Base-by-base conservation (phyloP, 1,139 yeast genomes). In the Taphrina sp. region DNA sequence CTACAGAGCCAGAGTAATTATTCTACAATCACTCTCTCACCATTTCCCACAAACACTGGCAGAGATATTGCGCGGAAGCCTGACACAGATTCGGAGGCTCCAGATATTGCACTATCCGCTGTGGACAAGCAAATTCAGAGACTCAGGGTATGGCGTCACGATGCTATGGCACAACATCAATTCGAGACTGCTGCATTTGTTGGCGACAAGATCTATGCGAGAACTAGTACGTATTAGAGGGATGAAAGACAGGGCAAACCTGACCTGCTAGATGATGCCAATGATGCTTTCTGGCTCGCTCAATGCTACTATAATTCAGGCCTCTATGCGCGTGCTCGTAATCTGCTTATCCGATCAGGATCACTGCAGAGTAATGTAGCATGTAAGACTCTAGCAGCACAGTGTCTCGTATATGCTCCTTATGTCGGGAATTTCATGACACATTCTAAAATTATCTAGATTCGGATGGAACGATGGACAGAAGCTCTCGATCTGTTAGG, bases 271-370 rank as follows among this genome's bases (percentile, higher is more conserved):
- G 77, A 80, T 60, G 96, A 90, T 65, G 85, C 96, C 14, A 86
- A 85, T 65, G 97, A 92, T 69, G 96, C 96, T 12, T 90, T 89
- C 68, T 92, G 97, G 96, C 74, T 92, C 41, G 96, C 95, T 0
- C 96, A 92, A 70, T 95, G 86, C 1, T 83, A 85, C 67, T 87
- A 82, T 68, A 73, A 77, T 52, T 77, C 81, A 60, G 92, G 94
- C 10, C 81, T 86, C 66, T 89, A 80, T 67, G 77, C 84, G 36
- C 74, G 96, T 41, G 96, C 95, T 2, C 79, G 87, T 57, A 82
- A 82, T 62, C 70, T 90, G 47, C 67, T 80, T 14, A 65, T 74
- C 31, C 65, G 67, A 24, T 69, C 72, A 44, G 67, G 61, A 19
- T 65, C 70, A 52, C 64, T 76, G 44, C 76, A 71, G 20, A 70